Evolutionary conservation across 352 stramenopile genomes (phyloP), one percentile per base, ranked within the genome.

Genomic region (Phytophthora capsici): DNA sequence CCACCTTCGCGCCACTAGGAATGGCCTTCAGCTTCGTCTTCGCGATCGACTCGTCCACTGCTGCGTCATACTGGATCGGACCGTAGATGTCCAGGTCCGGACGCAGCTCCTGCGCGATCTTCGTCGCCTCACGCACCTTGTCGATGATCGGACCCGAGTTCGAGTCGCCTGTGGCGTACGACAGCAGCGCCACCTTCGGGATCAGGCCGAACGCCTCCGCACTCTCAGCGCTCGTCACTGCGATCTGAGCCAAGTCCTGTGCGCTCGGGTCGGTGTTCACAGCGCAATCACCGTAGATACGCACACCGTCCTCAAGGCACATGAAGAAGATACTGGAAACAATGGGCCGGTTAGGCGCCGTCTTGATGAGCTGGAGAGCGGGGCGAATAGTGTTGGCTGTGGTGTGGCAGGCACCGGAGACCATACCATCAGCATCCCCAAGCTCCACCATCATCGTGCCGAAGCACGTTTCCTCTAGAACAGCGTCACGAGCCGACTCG

Each of bases 261-360:
- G 89, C 80, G 20, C 65, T 90, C 7, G 89, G 89, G 64, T 91
- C 77, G 26, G 84, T 87, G 76, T 96, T 96, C 52, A 96, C 83
- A 3, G 88, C 88, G 54, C 88, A 96, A 63, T 96, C 89, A 34
- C 85, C 88, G 63, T 92, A 96, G 50, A 94, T 82, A 2, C 87
- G 75, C 14, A 96, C 88, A 17, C 86, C 83, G 61, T 91, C 75
- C 23, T 90, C 76, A 9, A 96, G 75, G 28, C 81, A 89, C 88
- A 96, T 96, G 79, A 96, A 96, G 58, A 96, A 95, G 46, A 94
- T 64, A 36, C 84, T 94, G 37, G 86, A 95, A 8, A 95, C 85
- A 22, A 94, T 75, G 4, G 81, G 83, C 19, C 81, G 77, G 43
- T 83, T 82, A 1, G 74, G 78, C 3, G 69, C 54, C 25, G 84